Evolutionary conservation across 148 eudicot genomes (phyloP), one percentile per base, ranked within the genome.

Genomic region (Cornus kousa): DNA sequence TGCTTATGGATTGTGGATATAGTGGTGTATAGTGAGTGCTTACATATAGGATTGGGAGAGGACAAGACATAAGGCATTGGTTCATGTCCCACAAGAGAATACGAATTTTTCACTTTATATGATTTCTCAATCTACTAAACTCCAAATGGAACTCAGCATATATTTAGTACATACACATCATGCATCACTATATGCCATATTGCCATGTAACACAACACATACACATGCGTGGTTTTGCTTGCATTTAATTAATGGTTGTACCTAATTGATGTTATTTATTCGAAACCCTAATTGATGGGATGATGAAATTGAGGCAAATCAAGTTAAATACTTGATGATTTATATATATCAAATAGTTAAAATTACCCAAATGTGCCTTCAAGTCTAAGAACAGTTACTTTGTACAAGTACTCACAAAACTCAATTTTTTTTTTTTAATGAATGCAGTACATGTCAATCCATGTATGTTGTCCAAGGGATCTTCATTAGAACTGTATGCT

Each of bases 21-120:
- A 46, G 55, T 62, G 50, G 55, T 55, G 55, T 55, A 55, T 9
- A 71, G 46, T 39, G 33, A 55, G 46, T 70, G 67, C 24, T 33
- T 39, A 31, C 46, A 46, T 37, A 59, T 59, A 10, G 35, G 70
- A 59, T 55, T 23, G 62, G 62, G 17, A 31, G 28, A 71, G 68
- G 79, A 43, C 75, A 71, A 77, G 78, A 81, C 75, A 82, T 14
- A 79, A 64, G 67, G 79, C 75, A 82, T 78, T 74, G 57, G 14
- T n/a, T 73, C 28, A 78, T 62, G 84, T 53, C 81, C 75, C 72
- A 64, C 75, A 43, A 67, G 33, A 78, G 82, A 74, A 74, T 74
- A 74, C 57, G 74, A 78, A 78, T 72, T 82, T 72, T 82, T 70
- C 74, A 60, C 82, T 82, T 82, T 82, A 48, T 70, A 70, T 32